phyloP scores from a whole-genome alignment of 202 grass and related monocot species.

The Eragrostis tef region DNA sequence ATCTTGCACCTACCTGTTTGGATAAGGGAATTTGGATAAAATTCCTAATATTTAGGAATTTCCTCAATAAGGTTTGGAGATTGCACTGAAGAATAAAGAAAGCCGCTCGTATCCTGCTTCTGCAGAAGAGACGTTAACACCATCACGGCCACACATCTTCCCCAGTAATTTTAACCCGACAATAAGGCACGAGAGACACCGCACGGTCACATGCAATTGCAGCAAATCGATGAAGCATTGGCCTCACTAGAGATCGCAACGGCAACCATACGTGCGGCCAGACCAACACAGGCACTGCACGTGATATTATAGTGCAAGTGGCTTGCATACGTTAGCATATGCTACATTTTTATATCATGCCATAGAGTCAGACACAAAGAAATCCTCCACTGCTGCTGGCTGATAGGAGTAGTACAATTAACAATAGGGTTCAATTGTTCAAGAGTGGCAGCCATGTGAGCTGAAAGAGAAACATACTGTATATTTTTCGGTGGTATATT shows the following conservation, averaged over 20 bases:
- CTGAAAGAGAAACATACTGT: background rate
- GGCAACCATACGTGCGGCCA: constrained; percentile 8
- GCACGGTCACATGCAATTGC: constrained; percentile 34
- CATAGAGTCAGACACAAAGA: background rate
- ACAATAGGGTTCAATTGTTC: background rate
- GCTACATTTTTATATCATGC: background rate
- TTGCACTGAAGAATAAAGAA: background rate
- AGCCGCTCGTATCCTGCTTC: background rate
- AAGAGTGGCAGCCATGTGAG: constrained; percentile 39
- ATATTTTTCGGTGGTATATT: background rate
- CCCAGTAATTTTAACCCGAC: constrained; percentile 30
- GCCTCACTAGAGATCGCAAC: constrained; percentile 17
- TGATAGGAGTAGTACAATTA: background rate
- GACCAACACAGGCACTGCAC: background rate
- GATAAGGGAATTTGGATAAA: background rate
- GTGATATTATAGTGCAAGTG: constrained; percentile 37
- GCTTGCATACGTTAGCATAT: constrained; percentile 16
- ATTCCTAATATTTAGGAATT: background rate
- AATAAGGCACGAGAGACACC: constrained; percentile 40
- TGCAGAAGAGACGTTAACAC: background rate
- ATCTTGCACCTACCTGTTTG: background rate
- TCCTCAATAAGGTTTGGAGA: background rate
- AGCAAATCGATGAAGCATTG: constrained; percentile 12
- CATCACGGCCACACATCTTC: background rate
- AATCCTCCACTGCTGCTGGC: background rate